Evolutionary conservation across 192 early-diverging fungal species (phyloP), one percentile per base, ranked within the genome.

Genomic region (Coemansia sp.): DNA sequence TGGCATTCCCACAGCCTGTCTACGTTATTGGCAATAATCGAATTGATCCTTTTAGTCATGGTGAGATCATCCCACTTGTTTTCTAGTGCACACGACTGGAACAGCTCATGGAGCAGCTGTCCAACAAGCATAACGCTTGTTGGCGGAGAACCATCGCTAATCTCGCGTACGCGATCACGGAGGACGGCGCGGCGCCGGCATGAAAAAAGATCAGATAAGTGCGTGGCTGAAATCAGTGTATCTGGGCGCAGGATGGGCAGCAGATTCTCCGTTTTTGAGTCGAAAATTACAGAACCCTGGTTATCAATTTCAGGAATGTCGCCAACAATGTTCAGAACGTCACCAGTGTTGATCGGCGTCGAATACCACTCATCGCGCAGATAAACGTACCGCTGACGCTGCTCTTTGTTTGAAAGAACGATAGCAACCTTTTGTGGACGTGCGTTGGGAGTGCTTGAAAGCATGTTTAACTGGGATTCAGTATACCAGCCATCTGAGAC

Each of bases 191-290:
- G 87, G 6, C 96, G 84, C 18, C 88, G 57, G 63, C 96, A 98
- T 0, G 59, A 40, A 44, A 89, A 92, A 17, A 84, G 84, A 13
- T 93, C 89, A 0, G 94, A 72, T 4, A 93, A 69, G 4, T 81
- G 67, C 4, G 96, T 93, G 21, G 85, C 82, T 0, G 91, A 81
- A 15, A 97, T 78, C 13, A 98, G 70, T 2, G 62, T 61, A 66
- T 97, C 96, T 2, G 96, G 96, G 46, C 92, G 83, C 14, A 92
- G 64, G 30, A 96, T 82, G 0, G 92, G 61, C 22, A 88, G 71
- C 30, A 81, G 71, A 4, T 87, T 51, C 10, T 24, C 48, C 6
- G 57, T 30, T 38, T 85, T 83, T 5, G 56, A 58, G 57, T 90
- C 84, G 24, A 90, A 80, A 11, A 91, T 68, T 3, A 74, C 54